Percentiles rank a stretch among this genome's conserved stretches.
Evolutionary conservation across 73 alveolate genomes (phyloP).

Genomic region (Paramecium caudatum): DNA sequence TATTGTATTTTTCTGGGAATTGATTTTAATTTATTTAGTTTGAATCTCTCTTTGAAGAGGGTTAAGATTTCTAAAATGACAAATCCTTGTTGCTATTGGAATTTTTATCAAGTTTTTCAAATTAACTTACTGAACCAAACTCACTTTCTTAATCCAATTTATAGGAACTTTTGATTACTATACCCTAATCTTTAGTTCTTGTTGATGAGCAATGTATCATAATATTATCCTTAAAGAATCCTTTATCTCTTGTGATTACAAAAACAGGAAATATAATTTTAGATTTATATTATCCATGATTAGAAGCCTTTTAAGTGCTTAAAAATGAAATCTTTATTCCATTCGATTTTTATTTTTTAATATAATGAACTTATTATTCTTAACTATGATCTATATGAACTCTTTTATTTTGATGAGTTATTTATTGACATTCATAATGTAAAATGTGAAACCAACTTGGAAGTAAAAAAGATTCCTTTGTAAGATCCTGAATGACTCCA

Average conservation of each 20-base stretch:
- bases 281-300: constrained; percentile 22
- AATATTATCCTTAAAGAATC: constrained; percentile 50
- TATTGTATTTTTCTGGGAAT: neutral
- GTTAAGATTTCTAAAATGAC: neutral
- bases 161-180: neutral
- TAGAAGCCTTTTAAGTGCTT: neutral
- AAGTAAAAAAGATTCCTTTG: neutral
- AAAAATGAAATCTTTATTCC: neutral
- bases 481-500: neutral
- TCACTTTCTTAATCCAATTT: neutral
- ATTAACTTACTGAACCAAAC: neutral
- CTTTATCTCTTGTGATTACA: constrained; percentile 35
- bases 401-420: too few relatives aligned
- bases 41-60: constrained; percentile 4
- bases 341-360: neutral
- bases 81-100: too few relatives aligned
- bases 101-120: neutral
- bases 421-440: neutral
- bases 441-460: constrained; percentile 12
- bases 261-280: neutral
- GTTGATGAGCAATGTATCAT: constrained; percentile 26
- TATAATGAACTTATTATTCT: neutral
- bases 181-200: neutral
- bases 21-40: neutral
- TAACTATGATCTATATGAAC: neutral